These are phyloP conservation scores for Wickerhamiella domercqiae DNA, from an alignment of 805 yeast species.

Conservation along the genomic window DNA sequence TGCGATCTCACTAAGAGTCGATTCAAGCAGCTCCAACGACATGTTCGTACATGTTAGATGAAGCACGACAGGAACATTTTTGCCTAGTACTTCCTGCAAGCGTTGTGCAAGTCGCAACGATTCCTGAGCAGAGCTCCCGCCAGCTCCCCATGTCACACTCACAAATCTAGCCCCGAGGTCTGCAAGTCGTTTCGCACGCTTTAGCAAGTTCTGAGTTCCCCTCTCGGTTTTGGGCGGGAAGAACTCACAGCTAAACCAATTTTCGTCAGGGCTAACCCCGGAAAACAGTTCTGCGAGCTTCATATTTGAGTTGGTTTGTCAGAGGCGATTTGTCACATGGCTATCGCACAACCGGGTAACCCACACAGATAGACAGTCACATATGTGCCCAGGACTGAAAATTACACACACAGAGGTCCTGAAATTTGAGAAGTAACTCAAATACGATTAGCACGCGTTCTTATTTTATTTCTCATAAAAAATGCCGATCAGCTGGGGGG, in stretches of 20 bases:
- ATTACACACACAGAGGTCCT: no score
- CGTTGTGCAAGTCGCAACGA: constrained; percentile 70
- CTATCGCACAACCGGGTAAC: no score
- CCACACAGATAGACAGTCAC: no score
- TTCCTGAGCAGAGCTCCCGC: constrained; percentile 82
- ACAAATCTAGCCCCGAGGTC: constrained; percentile 78
- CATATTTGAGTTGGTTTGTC: background rate
- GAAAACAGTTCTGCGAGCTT: constrained; percentile 3
- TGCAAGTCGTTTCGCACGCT: constrained; percentile 79
- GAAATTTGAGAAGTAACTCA: no score
- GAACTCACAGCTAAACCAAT: constrained; percentile 77
- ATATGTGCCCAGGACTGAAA: no score
- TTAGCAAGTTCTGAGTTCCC: constrained; percentile 70
- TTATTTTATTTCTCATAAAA: no score
- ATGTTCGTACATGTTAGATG: constrained; percentile 96
- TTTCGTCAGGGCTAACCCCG: constrained; percentile 34
- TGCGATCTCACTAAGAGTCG: constrained; percentile 39
- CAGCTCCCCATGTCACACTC: constrained; percentile 98
- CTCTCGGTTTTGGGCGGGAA: constrained; percentile 84
- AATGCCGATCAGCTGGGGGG: no score
- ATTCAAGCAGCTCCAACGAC: constrained; percentile 57
- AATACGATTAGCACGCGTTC: no score
- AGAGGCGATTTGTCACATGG: no score
- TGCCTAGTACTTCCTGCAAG: constrained; percentile 47
- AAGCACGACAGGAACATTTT: constrained; percentile 72